Base-by-base conservation (phyloP, 2,329 filamentous ascomycete genomes). In the Penicillium sp. region DNA sequence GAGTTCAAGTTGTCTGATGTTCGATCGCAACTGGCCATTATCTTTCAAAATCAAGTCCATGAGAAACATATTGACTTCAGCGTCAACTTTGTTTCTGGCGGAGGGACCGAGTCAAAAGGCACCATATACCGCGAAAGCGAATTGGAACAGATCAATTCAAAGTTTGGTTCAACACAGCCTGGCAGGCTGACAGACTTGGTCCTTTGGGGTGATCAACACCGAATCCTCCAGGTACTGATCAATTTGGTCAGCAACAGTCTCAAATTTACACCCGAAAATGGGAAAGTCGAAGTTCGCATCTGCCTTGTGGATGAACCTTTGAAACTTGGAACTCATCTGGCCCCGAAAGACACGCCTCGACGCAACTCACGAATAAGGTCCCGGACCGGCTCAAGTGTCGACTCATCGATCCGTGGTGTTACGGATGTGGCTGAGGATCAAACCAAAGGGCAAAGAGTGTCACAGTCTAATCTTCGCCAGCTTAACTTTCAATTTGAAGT, bases 161-260 rank as follows among this genome's bases (percentile, higher is more conserved):
- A 85, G 3, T 77, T 87, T 17, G 88, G 87, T 0, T 88, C 88
- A 1, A 78, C 81, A 31, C 88, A 88, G 5, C 80, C 84, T 4
- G 89, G 88, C 10, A 81, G 88, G 19, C 74, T 96, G 25, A 90
- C 89, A 70, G 91, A 96, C 62, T 93, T 95, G 87, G 87, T 89
- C 50, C 79, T 97, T 1, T 94, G 90, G 86, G 93, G 93, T n/a
- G 93, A 97, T 67, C 89, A 94, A 64, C 91, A 96, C 69, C 83
- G 93, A 45, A 94, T 96, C 40, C 77, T 96, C 27, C 93, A 96
- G 72, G 89, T 96, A n/a, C 85, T 96, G 47, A 96, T 71, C 62
- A 71, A 71, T 69, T 80, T 97, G 33, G 91, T 96, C 47, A 93
- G 89, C 74, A 97, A 97, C 77, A 91, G 89, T 72, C 78, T 96